Evolutionary conservation across 805 yeast species (phyloP).

Genomic region (Scheffersomyces coipomensis): DNA sequence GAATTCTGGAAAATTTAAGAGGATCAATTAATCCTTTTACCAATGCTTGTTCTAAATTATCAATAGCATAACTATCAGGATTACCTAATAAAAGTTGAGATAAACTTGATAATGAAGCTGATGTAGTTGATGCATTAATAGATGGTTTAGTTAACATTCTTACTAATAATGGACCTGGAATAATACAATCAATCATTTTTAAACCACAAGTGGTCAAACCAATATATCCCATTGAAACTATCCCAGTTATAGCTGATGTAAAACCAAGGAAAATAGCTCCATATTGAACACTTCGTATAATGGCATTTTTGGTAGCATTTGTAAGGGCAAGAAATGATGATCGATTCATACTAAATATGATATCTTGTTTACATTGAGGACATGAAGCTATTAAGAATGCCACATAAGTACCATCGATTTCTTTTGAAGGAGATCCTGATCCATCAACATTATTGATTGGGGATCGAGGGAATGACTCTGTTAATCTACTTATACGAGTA

Average conservation of each 20-base stretch:
- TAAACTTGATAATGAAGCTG: conserved; percentile 6
- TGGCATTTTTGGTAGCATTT: conserved; percentile 11
- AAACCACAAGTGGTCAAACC: conserved; percentile 38
- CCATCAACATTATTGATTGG: background rate
- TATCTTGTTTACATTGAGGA: conserved; percentile 40
- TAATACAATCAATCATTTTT: conserved; percentile 32
- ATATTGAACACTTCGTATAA: conserved; percentile 23
- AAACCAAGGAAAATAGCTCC: conserved; percentile 32
- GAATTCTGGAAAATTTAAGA: conserved; percentile 34
- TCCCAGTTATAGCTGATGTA: conserved; percentile 40
- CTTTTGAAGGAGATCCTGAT: background rate
- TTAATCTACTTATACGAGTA: too few relatives aligned
- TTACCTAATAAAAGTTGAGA: conserved; percentile 10
- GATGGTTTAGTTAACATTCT: conserved; percentile 18
- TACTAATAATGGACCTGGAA: conserved; percentile 32
- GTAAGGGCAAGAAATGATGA: conserved; percentile 23
- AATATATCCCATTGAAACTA: conserved; percentile 37
- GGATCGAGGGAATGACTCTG: background rate
- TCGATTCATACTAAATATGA: conserved; percentile 29
- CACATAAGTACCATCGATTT: background rate
- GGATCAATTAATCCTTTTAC: conserved; percentile 33
- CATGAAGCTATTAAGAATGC: conserved; percentile 29
- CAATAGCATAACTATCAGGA: conserved; percentile 13
- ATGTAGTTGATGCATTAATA: background rate
- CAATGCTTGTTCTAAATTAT: conserved; percentile 29